A percentile compares a stretch with the other conserved stretches of the same genome.
Evolutionary conservation across 2,329 filamentous ascomycete species (phyloP).

Genomic region (Didymella exigua): DNA sequence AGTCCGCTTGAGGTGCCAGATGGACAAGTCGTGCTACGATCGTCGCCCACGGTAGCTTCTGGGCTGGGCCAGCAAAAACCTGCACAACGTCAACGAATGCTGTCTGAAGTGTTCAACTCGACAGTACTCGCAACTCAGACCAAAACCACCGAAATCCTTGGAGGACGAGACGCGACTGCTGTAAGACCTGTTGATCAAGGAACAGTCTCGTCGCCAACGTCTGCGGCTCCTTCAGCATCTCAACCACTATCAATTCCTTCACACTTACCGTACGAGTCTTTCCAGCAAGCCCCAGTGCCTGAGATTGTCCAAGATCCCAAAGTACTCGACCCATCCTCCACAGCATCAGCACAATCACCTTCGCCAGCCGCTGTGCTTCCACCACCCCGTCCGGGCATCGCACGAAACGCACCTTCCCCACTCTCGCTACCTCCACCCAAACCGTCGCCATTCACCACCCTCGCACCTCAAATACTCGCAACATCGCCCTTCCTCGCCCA

Average conservation of each 20-base stretch:
- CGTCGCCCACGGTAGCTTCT: background rate
- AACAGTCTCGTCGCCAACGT: too few relatives aligned
- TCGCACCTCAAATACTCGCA: slow-evolving; percentile 17
- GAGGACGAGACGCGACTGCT: too few relatives aligned
- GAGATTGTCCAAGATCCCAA: too few relatives aligned
- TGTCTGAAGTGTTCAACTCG: background rate
- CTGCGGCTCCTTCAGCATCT: too few relatives aligned
- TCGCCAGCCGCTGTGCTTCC: background rate
- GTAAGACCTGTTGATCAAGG: too few relatives aligned
- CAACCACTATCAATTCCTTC: too few relatives aligned
- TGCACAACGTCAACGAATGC: background rate
- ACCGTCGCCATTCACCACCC: slow-evolving; percentile 14
- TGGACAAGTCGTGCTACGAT: background rate
- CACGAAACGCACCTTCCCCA: slow-evolving; percentile 20
- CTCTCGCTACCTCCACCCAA: slow-evolving; percentile 3
- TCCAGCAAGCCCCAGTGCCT: background rate
- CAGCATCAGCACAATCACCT: background rate
- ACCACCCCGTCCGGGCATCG: slow-evolving; percentile 14
- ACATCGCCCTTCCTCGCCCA: slow-evolving; percentile 19
- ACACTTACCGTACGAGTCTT: background rate
- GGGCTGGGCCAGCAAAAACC: background rate
- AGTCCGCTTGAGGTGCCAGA: background rate
- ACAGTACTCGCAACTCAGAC: background rate
- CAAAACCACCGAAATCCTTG: too few relatives aligned
- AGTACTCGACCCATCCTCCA: background rate